Evolutionary conservation across 2,329 filamentous ascomycete species (phyloP), one percentile per base, ranked within the genome.

Genomic region (Fusarium sp.): DNA sequence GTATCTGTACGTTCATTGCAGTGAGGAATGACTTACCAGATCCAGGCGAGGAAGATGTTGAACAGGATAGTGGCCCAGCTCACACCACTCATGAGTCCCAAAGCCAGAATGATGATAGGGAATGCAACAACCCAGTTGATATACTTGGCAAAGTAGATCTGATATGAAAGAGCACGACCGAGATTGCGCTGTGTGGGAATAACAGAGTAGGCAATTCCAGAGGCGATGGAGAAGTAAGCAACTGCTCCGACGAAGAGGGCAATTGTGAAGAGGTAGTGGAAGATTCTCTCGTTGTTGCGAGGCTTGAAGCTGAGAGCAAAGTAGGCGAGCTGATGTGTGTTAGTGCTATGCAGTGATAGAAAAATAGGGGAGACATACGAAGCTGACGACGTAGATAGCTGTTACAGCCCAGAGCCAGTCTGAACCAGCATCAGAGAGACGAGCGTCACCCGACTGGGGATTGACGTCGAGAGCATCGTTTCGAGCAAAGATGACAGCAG

Each of bases 61-160:
- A 83, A 87, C 64, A 85, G 42, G 65, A 89, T 88, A 31, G 85
- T 88, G 25, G 87, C 83, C 87, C 87, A 89, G n/a, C 86, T 84
- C 37, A 88, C 79, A 51, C 86, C 86, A 27, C 84, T 85, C 39
- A 86, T 73, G 21, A 89, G 81, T 45, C 87, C 86, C 12, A 88
- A 81, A 4, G 85, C 81, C 33, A 88, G 76, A 48, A 82, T 77
- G 49, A 83, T 72, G 38, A 82, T 77, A 1, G 87, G 86, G 77
- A 86, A 89, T 10, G 82, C 76, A 21, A 89, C 83, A 18, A 84
- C 83, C 86, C 86, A 89, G 81, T 87, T 83, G 78, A 88, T 81
- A 75, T 89, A 89, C 77, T 87, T 86, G 65, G 84, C 82, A 77
- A 83, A 89, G 81, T 88, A 89, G 75, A 89, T 84, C 73, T 89